Percentiles rank a stretch among this genome's conserved stretches.
Evolutionary conservation across 1,139 yeast species (phyloP).

Genomic region (Sugiyamaella japonica): DNA sequence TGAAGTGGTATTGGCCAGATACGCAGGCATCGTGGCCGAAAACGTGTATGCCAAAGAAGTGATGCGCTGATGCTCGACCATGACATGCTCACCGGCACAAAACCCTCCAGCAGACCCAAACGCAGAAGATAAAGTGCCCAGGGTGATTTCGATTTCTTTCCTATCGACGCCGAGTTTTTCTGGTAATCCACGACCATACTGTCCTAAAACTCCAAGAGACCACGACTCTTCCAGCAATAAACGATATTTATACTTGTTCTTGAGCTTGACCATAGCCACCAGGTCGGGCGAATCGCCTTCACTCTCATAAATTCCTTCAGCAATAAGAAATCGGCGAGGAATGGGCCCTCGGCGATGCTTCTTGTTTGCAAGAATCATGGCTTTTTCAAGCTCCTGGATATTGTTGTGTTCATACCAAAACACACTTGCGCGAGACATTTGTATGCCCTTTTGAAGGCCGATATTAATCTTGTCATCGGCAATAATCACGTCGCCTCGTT

Average conservation of each 20-base stretch:
- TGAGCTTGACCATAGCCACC: conserved; percentile 67
- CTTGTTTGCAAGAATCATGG: conserved; percentile 64
- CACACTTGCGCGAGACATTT: conserved; percentile 81
- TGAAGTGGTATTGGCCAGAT: conserved; percentile 73
- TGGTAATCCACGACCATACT: conserved; percentile 79
- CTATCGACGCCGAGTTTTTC: conserved; percentile 67
- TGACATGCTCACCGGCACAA: conserved; percentile 79
- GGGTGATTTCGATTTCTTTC: conserved; percentile 68
- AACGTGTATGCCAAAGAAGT: conserved; percentile 88
- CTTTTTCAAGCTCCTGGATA: conserved; percentile 72
- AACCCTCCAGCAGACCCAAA: conserved; percentile 94
- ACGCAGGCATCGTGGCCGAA: conserved; percentile 94
- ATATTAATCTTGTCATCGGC: conserved; percentile 81
- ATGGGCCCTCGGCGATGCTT: conserved; percentile 57
- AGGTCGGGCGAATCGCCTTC: conserved; percentile 81
- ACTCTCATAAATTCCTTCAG: conserved; percentile 85
- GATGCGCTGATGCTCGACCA: conserved; percentile 91
- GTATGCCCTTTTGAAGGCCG: conserved; percentile 83
- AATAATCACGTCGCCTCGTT: conserved; percentile 90
- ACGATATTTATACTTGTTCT: conserved; percentile 79
- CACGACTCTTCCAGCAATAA: conserved; percentile 82
- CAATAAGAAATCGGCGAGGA: conserved; percentile 83
- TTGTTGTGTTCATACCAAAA: conserved; percentile 84
- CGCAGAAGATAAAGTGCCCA: conserved; percentile 82
- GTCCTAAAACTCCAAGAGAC: conserved; percentile 84